These are phyloP conservation scores for Xanthoceras sorbifolium DNA, from an alignment of 345 rosid species.

Conservation along the genomic window DNA sequence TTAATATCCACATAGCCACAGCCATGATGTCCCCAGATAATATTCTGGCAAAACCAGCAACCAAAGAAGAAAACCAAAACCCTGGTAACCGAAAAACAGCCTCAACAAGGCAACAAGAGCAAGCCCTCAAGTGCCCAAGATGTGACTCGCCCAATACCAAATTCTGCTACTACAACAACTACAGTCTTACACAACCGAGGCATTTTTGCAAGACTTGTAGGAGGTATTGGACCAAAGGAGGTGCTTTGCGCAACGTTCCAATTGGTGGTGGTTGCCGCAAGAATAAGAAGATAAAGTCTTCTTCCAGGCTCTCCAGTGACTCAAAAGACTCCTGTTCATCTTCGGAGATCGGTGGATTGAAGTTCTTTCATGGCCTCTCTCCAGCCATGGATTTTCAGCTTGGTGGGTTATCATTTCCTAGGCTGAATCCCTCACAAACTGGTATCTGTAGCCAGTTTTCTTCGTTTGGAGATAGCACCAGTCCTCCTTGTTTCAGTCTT, in stretches of 20 bases:
- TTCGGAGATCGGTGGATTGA: conserved; percentile 57
- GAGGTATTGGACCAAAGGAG: conserved; percentile 88
- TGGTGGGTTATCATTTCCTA: conserved; percentile 59
- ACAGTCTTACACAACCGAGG: conserved; percentile 85
- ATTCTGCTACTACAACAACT: conserved; percentile 93
- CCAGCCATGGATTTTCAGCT: conserved; percentile 82
- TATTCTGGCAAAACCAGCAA: conserved; percentile 28
- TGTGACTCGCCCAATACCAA: conserved; percentile 88
- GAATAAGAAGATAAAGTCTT: conserved; percentile 69
- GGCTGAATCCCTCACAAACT: conserved; percentile 38
- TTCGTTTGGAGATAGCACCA: conserved; percentile 42
- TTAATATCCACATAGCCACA: background rate
- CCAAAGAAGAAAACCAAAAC: conserved; percentile 40
- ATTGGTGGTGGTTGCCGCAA: conserved; percentile 83
- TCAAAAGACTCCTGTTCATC: conserved; percentile 45
- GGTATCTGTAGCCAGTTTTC: conserved; percentile 45
- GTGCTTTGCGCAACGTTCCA: conserved; percentile 81
- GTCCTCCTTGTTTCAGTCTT: conserved; percentile 38
- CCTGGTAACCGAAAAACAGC: conserved; percentile 34
- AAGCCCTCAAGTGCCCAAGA: conserved; percentile 64
- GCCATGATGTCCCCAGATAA: conserved; percentile 39
- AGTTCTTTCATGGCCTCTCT: conserved; percentile 60
- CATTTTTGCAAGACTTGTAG: conserved; percentile 87
- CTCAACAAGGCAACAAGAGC: conserved; percentile 39
- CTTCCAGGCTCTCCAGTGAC: conserved; percentile 45